Percentiles rank a stretch among this genome's conserved stretches.
phyloP scores from a whole-genome alignment of 805 yeast genomes.

The Wickerhamomyces bisporus region DNA sequence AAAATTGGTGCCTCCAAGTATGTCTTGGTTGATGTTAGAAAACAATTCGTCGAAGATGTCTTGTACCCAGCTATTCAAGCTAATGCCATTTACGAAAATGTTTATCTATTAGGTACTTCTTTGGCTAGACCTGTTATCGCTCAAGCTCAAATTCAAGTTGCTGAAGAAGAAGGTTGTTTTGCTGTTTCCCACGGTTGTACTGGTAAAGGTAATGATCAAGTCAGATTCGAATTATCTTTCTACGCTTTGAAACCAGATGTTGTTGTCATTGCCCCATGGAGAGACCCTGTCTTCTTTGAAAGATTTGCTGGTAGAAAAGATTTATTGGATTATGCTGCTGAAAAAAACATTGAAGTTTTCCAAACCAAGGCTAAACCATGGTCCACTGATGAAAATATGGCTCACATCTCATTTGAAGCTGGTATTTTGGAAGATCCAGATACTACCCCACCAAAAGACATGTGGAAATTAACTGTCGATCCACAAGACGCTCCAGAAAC shows the following conservation, averaged over 20 bases:
- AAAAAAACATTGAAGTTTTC: conserved; percentile 87
- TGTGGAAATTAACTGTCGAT: conserved; percentile 98
- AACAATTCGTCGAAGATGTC: conserved; percentile 89
- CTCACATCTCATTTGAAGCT: conserved; percentile 98
- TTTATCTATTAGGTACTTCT: conserved; percentile 93
- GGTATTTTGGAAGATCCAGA: conserved; percentile 99
- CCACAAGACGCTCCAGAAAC: conserved; percentile 91
- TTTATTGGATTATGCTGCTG: conserved; percentile 87
- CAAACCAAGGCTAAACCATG: conserved; percentile 99
- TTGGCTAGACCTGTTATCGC: conserved; percentile 99
- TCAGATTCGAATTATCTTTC: conserved; percentile 94
- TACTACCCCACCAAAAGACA: conserved; percentile 98
- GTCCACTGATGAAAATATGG: conserved; percentile 99
- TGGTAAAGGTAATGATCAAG: conserved; percentile 99
- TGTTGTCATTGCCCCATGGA: conserved; percentile 97
- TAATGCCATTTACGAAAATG: conserved; percentile 97
- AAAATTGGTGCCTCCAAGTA: conserved; percentile 97
- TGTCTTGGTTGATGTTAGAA: conserved; percentile 90
- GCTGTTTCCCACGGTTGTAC: conserved; percentile 99
- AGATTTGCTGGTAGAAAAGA: conserved; percentile 98
- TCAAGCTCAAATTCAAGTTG: conserved; percentile 95
- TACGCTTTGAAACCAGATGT: conserved; percentile 98
- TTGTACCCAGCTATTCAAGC: conserved; percentile 95
- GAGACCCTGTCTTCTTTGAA: conserved; percentile 91
- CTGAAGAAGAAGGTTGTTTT: conserved; percentile 95